Base-by-base conservation (phyloP, 306 rosid genomes). In the Inga leiocalycina region DNA sequence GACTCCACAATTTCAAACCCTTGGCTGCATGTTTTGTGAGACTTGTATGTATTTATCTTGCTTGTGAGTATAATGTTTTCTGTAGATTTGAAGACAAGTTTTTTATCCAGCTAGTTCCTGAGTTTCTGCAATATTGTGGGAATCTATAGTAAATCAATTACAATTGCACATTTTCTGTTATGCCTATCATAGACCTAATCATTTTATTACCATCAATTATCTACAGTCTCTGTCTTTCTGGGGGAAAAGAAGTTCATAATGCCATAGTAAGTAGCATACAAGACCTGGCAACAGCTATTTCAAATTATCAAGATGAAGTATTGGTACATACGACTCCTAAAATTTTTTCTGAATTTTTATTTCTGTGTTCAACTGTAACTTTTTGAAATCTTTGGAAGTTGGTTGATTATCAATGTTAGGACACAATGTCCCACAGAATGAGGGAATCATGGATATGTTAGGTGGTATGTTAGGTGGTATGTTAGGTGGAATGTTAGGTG, bases 211-310 rank as follows among this genome's bases (percentile, higher is more conserved):
- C 51, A 35, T 73, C 44, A 70, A 66, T 59, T 70, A 59, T 77
- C 57, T 89, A 78, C 76, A 97, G 99, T 90, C 84, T 94, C 20
- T 97, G 98, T 82, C 97, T 97, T 79, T 79, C 91, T 77, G 99
- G 99, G 48, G 97, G 99, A 46, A 94, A 84, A 78, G 98, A 97
- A 86, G 98, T 97, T 88, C 98, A 94, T 80, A 77, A 90, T 94
- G 99, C 99, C 79, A 80, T 92, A 67, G 90, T 97, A 75, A 94
- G 98, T 94, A 97, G 99, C 80, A 88, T 97, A 79, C 98, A 94
- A 87, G 99, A 97, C 91, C 88, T 97, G 87, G 97, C 97, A 56
- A 90, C 90, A 78, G 88, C 88, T 2, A 91, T 92, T 84, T 94
- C 97, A 49, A 71, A 87, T 89, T 97, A 97, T 57, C 86, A 92